Base-by-base conservation (phyloP, 495 filamentous ascomycete genomes). In the Aspergillus incahuasiensis region DNA sequence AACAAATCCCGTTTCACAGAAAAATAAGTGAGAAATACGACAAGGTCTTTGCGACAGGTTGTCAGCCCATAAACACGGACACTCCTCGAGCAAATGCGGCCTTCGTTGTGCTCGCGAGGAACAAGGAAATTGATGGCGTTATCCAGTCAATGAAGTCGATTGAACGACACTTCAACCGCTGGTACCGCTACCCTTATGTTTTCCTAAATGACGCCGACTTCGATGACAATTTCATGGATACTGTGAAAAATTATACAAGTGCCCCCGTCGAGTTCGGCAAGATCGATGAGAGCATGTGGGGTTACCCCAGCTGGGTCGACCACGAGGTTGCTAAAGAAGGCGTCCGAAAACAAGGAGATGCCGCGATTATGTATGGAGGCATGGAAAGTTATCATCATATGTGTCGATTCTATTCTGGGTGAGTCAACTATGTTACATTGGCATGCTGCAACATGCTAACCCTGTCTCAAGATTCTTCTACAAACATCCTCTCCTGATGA, bases 331-430 rank as follows among this genome's bases (percentile, higher is more conserved):
- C 92, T 52, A 92, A 91, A 75, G 94, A 99, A 71, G 92, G 91
- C 54, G 90, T 99, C 61, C 79, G 86, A 45, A 94, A 95, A 74
- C 94, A 99, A 70, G 94, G 94, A 63, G 94, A 99, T 75, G 86
- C 86, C 50, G 94, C 95, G 35, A 97, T 99, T 74, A 99, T 99
- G 94, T 99, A 99, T 70, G 94, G 94, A 72, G 94, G 94, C 20
- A 92, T 99, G 84, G 95, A 97, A 65, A 96, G 91, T 74, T 99
- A 99, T 69, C 94, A 99, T 67, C 87, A 95, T 74, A 95, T 95
- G 90, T 95, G 90, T 72, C 80, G 95, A 52, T 99, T 99, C 78
- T 99, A 99, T 77, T 98, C 94, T 58, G 94, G 94, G 90, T 95
- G 72, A 67, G 72, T 71, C 20, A 35, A 18, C 6, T 8, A 8